Evolutionary conservation across 352 stramenopile genomes (phyloP).

Genomic region (Phytophthora melonis): DNA sequence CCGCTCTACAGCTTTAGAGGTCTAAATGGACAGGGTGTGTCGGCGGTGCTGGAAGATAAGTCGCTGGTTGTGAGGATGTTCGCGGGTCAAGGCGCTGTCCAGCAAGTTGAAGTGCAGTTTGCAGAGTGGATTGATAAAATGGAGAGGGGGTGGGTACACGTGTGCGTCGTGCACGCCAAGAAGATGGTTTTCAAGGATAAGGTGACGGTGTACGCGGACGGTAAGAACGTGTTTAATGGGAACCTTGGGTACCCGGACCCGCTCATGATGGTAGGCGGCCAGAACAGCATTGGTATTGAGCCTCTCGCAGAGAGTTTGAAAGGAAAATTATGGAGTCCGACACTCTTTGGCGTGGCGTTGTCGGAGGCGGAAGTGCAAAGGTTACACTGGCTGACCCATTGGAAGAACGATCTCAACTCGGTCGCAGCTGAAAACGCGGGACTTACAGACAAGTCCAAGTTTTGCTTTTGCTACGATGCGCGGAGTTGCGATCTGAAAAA

Average conservation of each 20-base stretch:
- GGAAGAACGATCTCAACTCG: conserved; percentile 73
- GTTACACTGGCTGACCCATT: conserved; percentile 82
- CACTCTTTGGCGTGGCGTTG: conserved; percentile 74
- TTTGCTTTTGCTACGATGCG: conserved; percentile 85
- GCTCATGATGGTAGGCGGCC: conserved; percentile 68
- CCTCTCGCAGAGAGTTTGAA: conserved; percentile 60
- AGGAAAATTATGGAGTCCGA: conserved; percentile 81
- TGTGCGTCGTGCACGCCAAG: conserved; percentile 86
- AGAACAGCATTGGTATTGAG: conserved; percentile 77
- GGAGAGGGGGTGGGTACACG: conserved; percentile 68
- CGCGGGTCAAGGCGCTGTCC: conserved; percentile 45
- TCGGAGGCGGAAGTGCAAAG: conserved; percentile 72
- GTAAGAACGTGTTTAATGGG: conserved; percentile 61
- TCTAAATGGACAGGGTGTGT: conserved; percentile 78
- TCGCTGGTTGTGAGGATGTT: conserved; percentile 70
- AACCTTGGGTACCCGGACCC: conserved; percentile 82
- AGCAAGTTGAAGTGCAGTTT: conserved; percentile 73
- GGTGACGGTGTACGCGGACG: conserved; percentile 75
- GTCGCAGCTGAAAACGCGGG: conserved; percentile 70
- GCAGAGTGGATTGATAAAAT: conserved; percentile 54
- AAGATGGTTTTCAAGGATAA: conserved; percentile 93
- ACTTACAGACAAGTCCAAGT: conserved; percentile 78
- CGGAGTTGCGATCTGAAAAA: conserved; percentile 67
- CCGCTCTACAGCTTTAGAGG: conserved; percentile 83
- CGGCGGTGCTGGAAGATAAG: conserved; percentile 58